phyloP scores from a whole-genome alignment of 495 filamentous ascomycete species.

The Neurospora tetraspora region DNA sequence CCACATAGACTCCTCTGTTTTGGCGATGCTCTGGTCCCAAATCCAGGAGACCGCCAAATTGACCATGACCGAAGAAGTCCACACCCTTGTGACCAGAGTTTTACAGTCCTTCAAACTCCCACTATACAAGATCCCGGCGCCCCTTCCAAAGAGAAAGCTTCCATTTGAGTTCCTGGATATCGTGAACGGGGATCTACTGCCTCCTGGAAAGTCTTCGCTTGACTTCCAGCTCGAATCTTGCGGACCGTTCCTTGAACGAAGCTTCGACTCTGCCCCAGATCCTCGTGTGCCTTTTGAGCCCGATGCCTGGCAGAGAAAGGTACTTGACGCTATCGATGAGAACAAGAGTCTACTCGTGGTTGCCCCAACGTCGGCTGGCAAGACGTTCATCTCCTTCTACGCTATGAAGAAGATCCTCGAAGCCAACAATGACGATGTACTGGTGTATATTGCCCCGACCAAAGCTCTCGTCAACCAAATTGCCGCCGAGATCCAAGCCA shows the following conservation, averaged over 20 bases:
- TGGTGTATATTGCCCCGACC: slow-evolving; percentile 73
- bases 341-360: slow-evolving; percentile 62
- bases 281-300: slow-evolving; percentile 57
- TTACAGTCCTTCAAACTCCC: slow-evolving; percentile 1
- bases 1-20: neutral
- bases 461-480: slow-evolving; percentile 81
- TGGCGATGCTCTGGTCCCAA: slow-evolving; percentile 10
- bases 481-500: slow-evolving; percentile 54
- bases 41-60: neutral
- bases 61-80: slow-evolving; percentile 4
- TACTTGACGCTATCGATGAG: slow-evolving; percentile 62
- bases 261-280: slow-evolving; percentile 57
- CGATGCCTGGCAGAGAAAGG: slow-evolving; percentile 65
- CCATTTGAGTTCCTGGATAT: slow-evolving; percentile 5
- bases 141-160: neutral
- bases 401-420: slow-evolving; percentile 68
- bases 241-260: slow-evolving; percentile 65
- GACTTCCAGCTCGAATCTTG: slow-evolving; percentile 59
- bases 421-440: slow-evolving; percentile 52
- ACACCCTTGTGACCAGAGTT: slow-evolving; percentile 1
- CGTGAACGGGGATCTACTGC: neutral
- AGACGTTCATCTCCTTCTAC: slow-evolving; percentile 57
- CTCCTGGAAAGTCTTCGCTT: slow-evolving; percentile 5
- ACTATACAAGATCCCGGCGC: neutral
- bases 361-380: slow-evolving; percentile 63